Base-by-base conservation (phyloP, 2,329 filamentous ascomycete species). In the Aspergillus sp. region DNA sequence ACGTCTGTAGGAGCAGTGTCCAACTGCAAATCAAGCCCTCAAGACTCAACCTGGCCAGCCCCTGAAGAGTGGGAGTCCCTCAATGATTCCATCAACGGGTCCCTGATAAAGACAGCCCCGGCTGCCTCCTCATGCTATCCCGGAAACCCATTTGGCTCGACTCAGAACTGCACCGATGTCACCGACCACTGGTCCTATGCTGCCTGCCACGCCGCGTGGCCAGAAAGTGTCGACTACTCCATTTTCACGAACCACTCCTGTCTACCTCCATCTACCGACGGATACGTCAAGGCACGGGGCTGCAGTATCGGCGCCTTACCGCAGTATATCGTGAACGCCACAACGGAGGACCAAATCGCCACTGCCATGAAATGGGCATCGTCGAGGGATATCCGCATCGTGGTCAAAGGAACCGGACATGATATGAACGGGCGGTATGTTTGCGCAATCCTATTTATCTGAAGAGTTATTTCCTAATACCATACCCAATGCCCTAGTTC, bases 241-340 rank as follows among this genome's bases (percentile, higher is more conserved):
- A 59, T 74, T 7, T 73, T 63, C 44, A 64, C 68, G 0, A 73
- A 75, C 52, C 69, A 73, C 19, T 70, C 73, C 0, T 75, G 73
- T 21, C 7, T 76, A 1, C 72, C 73, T 0, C 65, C 66, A 2
- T 59, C 54, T 6, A 60, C 52, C 0, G 35, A 56, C 6, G 72
- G 68, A 0, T 74, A 70, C 27, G 58, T 47, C 4, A 52, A 63
- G 9, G 61, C 50, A 0, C 55, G 56, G 11, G 70, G 69, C 0
- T 76, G 73, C 51, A 60, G 44, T 14, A 58, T 71, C 5, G 68
- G 71, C 2, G 71, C 64, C 0, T 59, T 72, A 23, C 70, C 72
- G 2, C 58, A 59, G 15, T 76, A 74, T 48, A 65, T 76, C 23
- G 66, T 74, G 11, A 70, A 71, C 35, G 73, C 71, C 5, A 71